Evolutionary conservation across 2,329 filamentous ascomycete species (phyloP).

Genomic region (Xylaria polymorpha): DNA sequence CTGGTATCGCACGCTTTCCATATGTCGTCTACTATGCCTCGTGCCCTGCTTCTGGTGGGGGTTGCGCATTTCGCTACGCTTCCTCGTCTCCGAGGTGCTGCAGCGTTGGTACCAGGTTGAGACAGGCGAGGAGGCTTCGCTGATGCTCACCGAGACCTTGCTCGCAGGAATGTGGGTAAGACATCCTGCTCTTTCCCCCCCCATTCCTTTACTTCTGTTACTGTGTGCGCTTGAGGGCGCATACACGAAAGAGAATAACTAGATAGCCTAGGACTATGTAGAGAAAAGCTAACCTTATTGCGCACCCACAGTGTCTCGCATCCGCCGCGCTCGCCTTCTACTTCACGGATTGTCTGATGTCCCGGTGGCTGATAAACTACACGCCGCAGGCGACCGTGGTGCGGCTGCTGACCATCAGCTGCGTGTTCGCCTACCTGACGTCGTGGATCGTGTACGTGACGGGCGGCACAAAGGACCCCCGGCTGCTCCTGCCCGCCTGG

Average conservation of each 20-base stretch:
- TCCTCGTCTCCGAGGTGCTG: constrained; percentile 71
- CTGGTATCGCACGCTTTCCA: constrained; percentile 79
- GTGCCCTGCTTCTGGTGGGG: constrained; percentile 79
- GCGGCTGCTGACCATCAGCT: constrained; percentile 79
- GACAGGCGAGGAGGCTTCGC: constrained; percentile 58
- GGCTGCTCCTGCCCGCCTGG: constrained; percentile 80
- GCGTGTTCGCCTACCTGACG: constrained; percentile 79
- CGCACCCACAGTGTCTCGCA: constrained; percentile 70
- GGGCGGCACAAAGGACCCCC: constrained; percentile 76
- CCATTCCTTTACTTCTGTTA: not conserved
- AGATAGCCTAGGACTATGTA: not conserved
- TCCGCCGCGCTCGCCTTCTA: constrained; percentile 84
- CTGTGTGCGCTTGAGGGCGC: not conserved
- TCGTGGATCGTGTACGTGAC: constrained; percentile 77
- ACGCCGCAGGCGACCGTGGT: constrained; percentile 84
- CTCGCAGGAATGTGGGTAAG: constrained; percentile 39
- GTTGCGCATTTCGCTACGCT: constrained; percentile 73
- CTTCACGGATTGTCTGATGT: constrained; percentile 88
- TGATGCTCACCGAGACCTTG: constrained; percentile 65
- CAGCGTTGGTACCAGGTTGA: constrained; percentile 47
- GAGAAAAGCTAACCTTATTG: not conserved
- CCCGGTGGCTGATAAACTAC: constrained; percentile 86
- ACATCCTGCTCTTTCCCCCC: not conserved
- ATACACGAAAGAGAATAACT: not conserved
- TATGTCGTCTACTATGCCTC: constrained; percentile 78